These are phyloP conservation scores for Yamadazyma oceani DNA, from an alignment of 1,139 yeast genomes.

Conservation along the genomic window DNA sequence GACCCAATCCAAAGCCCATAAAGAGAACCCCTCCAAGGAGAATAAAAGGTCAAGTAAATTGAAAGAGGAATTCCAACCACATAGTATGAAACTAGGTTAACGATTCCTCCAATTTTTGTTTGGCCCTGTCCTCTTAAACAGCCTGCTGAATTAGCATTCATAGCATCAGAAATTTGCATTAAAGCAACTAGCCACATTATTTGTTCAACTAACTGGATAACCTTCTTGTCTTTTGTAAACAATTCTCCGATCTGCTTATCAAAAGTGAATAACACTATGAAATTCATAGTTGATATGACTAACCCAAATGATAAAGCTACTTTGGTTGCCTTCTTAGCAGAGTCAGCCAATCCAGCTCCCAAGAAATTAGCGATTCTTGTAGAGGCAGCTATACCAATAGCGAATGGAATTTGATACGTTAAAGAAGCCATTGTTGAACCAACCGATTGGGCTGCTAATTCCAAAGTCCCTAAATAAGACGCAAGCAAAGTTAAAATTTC, in stretches of 20 bases:
- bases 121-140: conserved; percentile 59
- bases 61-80: conserved; percentile 54
- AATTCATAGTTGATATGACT: conserved; percentile 41
- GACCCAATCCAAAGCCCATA: conserved; percentile 58
- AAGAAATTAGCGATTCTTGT: conserved; percentile 59
- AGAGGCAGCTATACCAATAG: conserved; percentile 59
- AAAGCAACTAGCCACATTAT: conserved; percentile 55
- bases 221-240: conserved; percentile 44
- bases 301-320: conserved; percentile 49
- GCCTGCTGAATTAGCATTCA: conserved; percentile 61
- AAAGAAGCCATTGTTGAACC: conserved; percentile 56
- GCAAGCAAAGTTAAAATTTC: conserved; percentile 58
- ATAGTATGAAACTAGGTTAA: conserved; percentile 53
- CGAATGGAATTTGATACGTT: conserved; percentile 57
- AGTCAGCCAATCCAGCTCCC: conserved; percentile 51
- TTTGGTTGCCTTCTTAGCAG: conserved; percentile 47
- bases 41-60: conserved; percentile 47
- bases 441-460: conserved; percentile 59
- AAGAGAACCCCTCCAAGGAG: conserved; percentile 42
- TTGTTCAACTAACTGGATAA: conserved; percentile 37
- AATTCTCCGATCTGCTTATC: conserved; percentile 36
- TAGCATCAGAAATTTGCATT: conserved; percentile 57
- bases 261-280: conserved; percentile 38
- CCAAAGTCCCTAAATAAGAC: conserved; percentile 53
- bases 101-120: conserved; percentile 58